Conservation (phyloP, 1,284 basidiomycete genomes). For the Caloboletus inedulis region DNA sequence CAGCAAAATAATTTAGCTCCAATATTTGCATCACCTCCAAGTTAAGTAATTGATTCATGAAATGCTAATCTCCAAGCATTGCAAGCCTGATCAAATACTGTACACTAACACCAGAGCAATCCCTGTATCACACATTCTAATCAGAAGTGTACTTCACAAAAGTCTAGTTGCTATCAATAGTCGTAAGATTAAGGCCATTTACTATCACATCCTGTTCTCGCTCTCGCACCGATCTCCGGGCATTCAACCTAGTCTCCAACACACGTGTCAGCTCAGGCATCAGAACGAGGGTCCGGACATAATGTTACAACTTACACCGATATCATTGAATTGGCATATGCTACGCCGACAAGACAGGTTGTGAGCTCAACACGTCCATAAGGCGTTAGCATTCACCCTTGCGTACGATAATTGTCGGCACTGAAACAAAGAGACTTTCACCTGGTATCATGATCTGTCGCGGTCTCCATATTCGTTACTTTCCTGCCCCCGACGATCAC, state of each 20-base stretch:
- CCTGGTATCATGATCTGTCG: slow-evolving; percentile 1
- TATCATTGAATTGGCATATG: slow-evolving; percentile 18
- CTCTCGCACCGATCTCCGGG: slow-evolving; percentile 9
- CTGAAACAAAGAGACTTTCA: background rate
- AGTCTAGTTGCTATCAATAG: slow-evolving; percentile 8
- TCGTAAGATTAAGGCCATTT: slow-evolving; percentile 2
- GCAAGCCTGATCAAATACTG: too few relatives aligned
- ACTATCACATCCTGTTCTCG: slow-evolving; percentile 1
- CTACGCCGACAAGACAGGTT: background rate
- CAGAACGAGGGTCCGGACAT: too few relatives aligned
- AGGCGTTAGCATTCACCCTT: slow-evolving; percentile 1
- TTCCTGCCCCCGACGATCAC: background rate
- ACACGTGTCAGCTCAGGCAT: slow-evolving; percentile 1
- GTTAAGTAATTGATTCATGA: too few relatives aligned
- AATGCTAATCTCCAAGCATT: too few relatives aligned
- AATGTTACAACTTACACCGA: slow-evolving; percentile 10
- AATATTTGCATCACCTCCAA: too few relatives aligned
- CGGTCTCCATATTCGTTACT: background rate
- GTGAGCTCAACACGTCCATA: background rate
- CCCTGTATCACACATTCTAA: too few relatives aligned
- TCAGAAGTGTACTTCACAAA: too few relatives aligned
- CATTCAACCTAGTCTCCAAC: slow-evolving; percentile 11
- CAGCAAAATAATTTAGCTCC: too few relatives aligned
- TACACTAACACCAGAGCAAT: too few relatives aligned
- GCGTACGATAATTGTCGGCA: slow-evolving; percentile 2